Evolutionary conservation across 805 yeast species (phyloP).

Genomic region (Metschnikowia picachoensis): DNA sequence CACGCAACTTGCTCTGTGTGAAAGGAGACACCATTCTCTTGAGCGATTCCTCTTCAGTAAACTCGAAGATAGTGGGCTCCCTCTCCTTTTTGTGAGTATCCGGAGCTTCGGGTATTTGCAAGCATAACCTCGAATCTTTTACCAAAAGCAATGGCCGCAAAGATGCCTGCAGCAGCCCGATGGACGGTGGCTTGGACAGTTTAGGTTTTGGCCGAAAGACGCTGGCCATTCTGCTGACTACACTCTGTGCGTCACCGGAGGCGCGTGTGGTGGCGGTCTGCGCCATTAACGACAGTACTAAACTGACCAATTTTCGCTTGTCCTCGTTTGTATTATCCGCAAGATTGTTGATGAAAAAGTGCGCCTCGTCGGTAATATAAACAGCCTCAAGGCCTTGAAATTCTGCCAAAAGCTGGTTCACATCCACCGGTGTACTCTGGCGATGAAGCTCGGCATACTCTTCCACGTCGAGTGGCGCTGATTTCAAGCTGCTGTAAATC

Average conservation of each 20-base stretch:
- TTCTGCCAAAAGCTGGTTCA: background rate
- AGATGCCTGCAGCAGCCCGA: too few species aligned
- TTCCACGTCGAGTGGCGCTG: background rate
- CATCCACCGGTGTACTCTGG: conserved; percentile 1
- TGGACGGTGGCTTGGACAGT: too few species aligned
- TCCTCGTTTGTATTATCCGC: background rate
- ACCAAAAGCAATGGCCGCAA: conserved; percentile 1
- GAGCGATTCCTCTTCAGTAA: too few species aligned
- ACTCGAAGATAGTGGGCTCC: too few species aligned
- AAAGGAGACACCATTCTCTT: background rate
- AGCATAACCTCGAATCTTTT: background rate
- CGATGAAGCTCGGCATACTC: background rate
- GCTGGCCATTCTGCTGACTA: too few species aligned
- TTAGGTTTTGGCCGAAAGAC: too few species aligned
- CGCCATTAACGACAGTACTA: background rate
- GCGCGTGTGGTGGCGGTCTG: background rate
- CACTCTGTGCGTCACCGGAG: background rate
- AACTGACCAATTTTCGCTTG: background rate
- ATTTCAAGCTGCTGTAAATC: background rate
- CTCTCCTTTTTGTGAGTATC: too few species aligned
- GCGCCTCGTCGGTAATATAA: conserved; percentile 1
- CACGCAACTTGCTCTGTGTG: background rate
- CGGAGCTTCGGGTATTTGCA: too few species aligned
- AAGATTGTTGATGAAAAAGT: conserved; percentile 3
- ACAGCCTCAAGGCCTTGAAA: conserved; percentile 3